Conservation (phyloP, 257 asterid genomes). For the Lycium ferocissimum region DNA sequence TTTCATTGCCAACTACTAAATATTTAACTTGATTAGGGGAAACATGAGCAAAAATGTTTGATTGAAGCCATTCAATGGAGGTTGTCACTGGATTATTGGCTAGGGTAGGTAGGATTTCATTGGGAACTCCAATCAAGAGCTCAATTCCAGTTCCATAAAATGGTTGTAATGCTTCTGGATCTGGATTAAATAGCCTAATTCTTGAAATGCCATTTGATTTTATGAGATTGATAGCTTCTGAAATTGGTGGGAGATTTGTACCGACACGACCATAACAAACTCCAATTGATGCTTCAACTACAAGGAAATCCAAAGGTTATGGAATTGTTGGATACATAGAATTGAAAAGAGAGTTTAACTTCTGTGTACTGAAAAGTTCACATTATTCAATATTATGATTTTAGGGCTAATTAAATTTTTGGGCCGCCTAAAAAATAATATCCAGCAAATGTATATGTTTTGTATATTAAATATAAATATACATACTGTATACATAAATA, state of each 20-base stretch:
- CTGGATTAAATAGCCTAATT: constrained; percentile 65
- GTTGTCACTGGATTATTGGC: constrained; percentile 51
- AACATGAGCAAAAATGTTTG: constrained; percentile 55
- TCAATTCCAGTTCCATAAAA: constrained; percentile 59
- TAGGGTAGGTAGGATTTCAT: constrained; percentile 67
- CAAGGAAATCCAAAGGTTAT: not conserved
- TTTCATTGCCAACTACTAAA: constrained; percentile 70
- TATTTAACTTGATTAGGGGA: constrained; percentile 57
- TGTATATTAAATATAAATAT: no score
- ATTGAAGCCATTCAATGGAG: constrained; percentile 59
- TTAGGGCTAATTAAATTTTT: no score
- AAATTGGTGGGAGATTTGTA: constrained; percentile 57
- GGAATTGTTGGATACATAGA: not conserved
- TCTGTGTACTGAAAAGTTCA: no score
- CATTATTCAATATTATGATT: no score
- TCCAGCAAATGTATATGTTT: no score
- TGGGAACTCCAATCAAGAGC: constrained; percentile 72
- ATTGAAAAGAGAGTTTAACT: no score
- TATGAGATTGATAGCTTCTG: constrained; percentile 52
- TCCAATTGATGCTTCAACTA: constrained; percentile 67
- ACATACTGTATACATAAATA: no score
- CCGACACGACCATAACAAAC: constrained; percentile 72
- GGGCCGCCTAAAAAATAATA: no score
- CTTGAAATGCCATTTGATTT: constrained; percentile 55
- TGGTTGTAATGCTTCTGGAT: constrained; percentile 52